Conservation (phyloP, 257 asterid genomes). For the Catharanthus roseus region DNA sequence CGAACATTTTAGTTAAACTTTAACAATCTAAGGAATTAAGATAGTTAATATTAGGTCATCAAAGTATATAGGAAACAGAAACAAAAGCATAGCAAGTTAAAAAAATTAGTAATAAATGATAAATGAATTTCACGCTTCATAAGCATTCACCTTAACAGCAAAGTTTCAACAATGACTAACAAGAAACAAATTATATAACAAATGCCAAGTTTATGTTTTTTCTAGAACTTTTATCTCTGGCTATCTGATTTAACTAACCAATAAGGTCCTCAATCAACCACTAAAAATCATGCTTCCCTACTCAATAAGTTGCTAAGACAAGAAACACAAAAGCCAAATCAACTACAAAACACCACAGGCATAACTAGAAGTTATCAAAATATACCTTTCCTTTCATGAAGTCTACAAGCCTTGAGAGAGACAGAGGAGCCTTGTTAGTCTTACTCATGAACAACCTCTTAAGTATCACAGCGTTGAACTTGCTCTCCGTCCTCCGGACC, state of each 20-base stretch:
- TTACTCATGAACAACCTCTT: constrained; percentile 42
- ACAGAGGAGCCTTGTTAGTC: constrained; percentile 35
- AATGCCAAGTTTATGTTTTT: background rate
- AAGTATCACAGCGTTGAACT: constrained; percentile 33
- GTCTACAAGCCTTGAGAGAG: constrained; percentile 25
- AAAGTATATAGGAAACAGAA: background rate
- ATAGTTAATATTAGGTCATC: background rate
- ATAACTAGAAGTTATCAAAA: background rate
- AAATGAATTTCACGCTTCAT: too few species aligned
- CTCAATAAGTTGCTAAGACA: background rate
- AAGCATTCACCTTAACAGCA: too few species aligned
- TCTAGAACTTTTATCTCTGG: background rate
- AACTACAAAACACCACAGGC: background rate
- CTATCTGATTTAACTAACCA: background rate
- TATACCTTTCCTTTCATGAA: constrained; percentile 30
- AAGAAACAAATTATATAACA: too few species aligned
- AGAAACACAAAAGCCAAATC: background rate
- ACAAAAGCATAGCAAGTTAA: background rate
- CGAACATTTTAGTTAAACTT: too few species aligned
- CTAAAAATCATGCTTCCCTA: too few species aligned
- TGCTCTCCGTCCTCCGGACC: constrained; percentile 36
- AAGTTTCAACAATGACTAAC: too few species aligned
- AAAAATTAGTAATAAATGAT: too few species aligned
- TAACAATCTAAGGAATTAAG: background rate
- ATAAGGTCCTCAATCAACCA: too few species aligned